Evolutionary conservation across 352 stramenopile genomes (phyloP), one percentile per base, ranked within the genome.

Genomic region (Globisporangium barbulae): DNA sequence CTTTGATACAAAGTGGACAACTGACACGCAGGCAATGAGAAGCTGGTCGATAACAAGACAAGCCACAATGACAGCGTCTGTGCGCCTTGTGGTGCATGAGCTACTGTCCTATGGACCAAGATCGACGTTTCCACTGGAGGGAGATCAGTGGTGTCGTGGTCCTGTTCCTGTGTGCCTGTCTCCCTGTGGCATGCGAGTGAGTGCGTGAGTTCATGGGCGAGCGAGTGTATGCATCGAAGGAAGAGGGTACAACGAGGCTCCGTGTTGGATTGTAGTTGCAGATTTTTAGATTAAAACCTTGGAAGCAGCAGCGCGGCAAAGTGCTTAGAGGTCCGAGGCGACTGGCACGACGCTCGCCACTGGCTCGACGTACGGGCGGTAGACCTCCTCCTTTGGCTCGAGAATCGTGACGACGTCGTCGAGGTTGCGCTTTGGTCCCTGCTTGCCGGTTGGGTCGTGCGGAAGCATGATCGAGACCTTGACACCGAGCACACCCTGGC

Each of bases 391-490:
- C 93, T 99, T 99, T 56, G 97, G 97, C 80, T 99, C 97, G 45
- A 99, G 78, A 79, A 99, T 99, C 39, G 94, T 99, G 53, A 99
- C 97, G 52, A 99, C 96, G 81, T 99, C 98, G 75, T 99, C 96
- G 45, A 99, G 81, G 61, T 94, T 87, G 69, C 95, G 97, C 90
- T 99, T 99, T 39, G 98, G 97, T 72, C 97, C 98, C 69, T 97
- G 79, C 75, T 98, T 97, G 72, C 95, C 98, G 62, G 92, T 97
- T 19, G 97, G 97, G 90, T 99, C 98, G 71, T 99, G 96, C 55
- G 97, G 97, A 53, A 99, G 83, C 96, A 99, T 99, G 84, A 99
- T 99, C 60, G 83, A 94, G 54, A 99, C 98, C 83, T 98, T 99
- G 72, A 99, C 97, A 78, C 98, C 98, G 71, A 99, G 93, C 68